Base-by-base conservation (phyloP, 192 early-diverging fungal species). In the Coemansia sp. region DNA sequence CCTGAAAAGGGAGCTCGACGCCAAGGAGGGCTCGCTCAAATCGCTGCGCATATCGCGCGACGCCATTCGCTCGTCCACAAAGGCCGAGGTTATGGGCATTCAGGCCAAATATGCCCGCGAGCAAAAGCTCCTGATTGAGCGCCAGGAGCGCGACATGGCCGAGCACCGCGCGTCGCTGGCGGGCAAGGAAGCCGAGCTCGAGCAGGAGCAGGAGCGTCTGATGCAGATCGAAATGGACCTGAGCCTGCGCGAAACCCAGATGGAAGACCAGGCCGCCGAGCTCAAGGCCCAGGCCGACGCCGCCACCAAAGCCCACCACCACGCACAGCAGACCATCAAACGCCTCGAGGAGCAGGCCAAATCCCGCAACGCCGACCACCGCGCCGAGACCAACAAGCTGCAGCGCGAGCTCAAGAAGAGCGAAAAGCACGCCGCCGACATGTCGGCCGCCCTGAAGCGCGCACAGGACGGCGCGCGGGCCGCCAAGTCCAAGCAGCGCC, bases 221-320 rank as follows among this genome's bases (percentile, higher is more conserved):
- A 64, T 75, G 62, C 66, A 75, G 53, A 41, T 69, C n/a, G 73
- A 75, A 23, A 75, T 69, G 73, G 73, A 69, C 23, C 53, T 65
- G 22, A 58, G 43, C 34, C 64, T 69, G 66, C 60, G 67, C 29
- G 45, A 62, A 2, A 65, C 67, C 21, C 73, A 75, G 50, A 55
- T 75, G 21, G 73, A 75, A 20, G 73, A 75, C 52, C 62, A 67
- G 34, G 70, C 58, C 2, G 64, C 54, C 9, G 70, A 74, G 19
- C 64, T 74, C 54, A 74, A 58, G 29, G 44, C 70, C 14, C 59
- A 21, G 2, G 43, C 53, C 23, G 64, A 59, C 11, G 41, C 35
- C 10, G 32, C 60, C 40, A 49, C 64, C 14, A 31, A 40, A 11
- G 63, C 38, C 22, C 47, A 53, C 34, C 29, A 46, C 14, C 29